A percentile compares a stretch with the other conserved stretches of the same genome.
Conservation (phyloP, 2,329 filamentous ascomycete species). For the Xylariales sp. region DNA sequence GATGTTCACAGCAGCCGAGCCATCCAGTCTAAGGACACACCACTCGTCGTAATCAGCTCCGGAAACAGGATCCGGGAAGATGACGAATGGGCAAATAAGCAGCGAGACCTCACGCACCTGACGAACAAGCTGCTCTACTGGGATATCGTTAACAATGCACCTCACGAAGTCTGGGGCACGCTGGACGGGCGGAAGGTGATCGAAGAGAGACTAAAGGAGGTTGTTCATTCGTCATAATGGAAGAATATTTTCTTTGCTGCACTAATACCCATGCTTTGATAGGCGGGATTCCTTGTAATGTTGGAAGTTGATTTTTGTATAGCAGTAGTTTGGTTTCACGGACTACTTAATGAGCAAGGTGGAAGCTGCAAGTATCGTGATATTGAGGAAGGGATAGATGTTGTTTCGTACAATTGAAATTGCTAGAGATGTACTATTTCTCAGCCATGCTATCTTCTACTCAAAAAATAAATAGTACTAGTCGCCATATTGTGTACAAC, state of each 20-base stretch:
- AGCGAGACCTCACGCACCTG: conserved; percentile 76
- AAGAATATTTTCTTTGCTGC: not conserved
- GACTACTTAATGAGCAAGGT: too few species aligned
- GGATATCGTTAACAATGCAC: conserved; percentile 82
- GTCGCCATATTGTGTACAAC: too few species aligned
- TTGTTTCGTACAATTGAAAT: too few species aligned
- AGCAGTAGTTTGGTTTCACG: too few species aligned
- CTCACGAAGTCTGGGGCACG: conserved; percentile 82
- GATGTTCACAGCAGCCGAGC: conserved; percentile 75
- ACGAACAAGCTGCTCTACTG: conserved; percentile 76
- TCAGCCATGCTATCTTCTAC: too few species aligned
- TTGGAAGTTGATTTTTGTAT: too few species aligned
- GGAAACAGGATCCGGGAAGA: conserved; percentile 65
- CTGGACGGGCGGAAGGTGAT: conserved; percentile 67
- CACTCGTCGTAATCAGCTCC: conserved; percentile 78
- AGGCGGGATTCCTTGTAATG: too few species aligned
- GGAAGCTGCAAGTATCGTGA: too few species aligned
- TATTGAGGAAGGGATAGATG: too few species aligned
- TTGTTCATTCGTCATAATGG: conserved; percentile 47
- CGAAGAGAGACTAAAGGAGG: conserved; percentile 70
- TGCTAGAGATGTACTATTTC: too few species aligned
- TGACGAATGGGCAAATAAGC: conserved; percentile 74
- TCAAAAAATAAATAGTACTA: too few species aligned
- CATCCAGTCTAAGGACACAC: conserved; percentile 73
- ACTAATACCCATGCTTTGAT: too few species aligned